Conservation (phyloP, 352 stramenopile species). For the Halophytophthora polymorphica region DNA sequence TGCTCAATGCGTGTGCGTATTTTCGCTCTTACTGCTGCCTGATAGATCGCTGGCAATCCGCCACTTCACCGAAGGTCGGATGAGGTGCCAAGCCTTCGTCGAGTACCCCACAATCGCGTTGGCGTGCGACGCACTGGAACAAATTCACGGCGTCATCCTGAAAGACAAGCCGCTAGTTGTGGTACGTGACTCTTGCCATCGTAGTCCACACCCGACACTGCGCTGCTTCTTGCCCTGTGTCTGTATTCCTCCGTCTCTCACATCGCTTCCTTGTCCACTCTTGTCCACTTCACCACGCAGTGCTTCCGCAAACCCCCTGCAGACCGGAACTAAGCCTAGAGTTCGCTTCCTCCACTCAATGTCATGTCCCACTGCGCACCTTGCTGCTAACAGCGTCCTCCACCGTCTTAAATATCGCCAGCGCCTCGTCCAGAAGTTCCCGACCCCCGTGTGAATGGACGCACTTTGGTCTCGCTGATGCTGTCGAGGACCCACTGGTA, state of each 20-base stretch:
- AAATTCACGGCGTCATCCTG: conserved; percentile 68
- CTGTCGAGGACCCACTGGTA: conserved; percentile 88
- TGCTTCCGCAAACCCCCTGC: conserved; percentile 30
- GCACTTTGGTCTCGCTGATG: conserved; percentile 76
- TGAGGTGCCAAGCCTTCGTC: conserved; percentile 88
- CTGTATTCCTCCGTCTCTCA: conserved; percentile 24
- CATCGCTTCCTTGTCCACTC: conserved; percentile 10
- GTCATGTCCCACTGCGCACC: background rate
- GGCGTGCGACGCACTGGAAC: conserved; percentile 44
- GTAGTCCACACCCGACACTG: too few species aligned
- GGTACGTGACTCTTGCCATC: conserved; percentile 36
- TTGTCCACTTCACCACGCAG: conserved; percentile 4
- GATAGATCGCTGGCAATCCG: conserved; percentile 48
- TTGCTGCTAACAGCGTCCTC: conserved; percentile 7
- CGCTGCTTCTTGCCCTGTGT: background rate
- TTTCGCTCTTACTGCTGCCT: background rate
- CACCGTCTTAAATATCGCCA: conserved; percentile 24
- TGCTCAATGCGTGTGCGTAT: conserved; percentile 1
- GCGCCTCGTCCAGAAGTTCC: conserved; percentile 4
- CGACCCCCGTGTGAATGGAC: conserved; percentile 22
- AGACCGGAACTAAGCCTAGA: conserved; percentile 11
- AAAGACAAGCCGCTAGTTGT: conserved; percentile 80
- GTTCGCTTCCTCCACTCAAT: background rate
- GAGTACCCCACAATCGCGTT: conserved; percentile 52
- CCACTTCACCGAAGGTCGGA: conserved; percentile 74